phyloP scores from a whole-genome alignment of 306 rosid species.

The Citrullus amarus region DNA sequence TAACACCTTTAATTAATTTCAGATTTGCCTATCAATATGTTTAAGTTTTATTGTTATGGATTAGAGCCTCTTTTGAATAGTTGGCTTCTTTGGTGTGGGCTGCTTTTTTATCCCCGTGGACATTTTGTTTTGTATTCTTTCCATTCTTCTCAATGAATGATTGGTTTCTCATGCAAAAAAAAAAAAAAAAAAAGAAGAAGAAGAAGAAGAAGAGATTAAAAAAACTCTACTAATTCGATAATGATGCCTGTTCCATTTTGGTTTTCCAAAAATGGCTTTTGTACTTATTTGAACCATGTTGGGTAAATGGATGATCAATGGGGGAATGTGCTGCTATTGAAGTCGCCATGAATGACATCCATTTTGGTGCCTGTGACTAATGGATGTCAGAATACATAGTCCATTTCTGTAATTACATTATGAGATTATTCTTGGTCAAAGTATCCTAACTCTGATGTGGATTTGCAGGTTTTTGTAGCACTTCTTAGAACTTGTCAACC shows the following conservation, averaged over 20 bases:
- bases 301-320: background rate
- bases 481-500: slow-evolving; percentile 99
- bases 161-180: too few relatives aligned
- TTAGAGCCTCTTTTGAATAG: background rate
- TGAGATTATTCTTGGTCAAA: slow-evolving; percentile 1
- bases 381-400: background rate
- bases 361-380: background rate
- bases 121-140: background rate
- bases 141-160: background rate
- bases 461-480: slow-evolving; percentile 91
- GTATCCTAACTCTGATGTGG: slow-evolving; percentile 17
- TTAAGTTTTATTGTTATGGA: background rate
- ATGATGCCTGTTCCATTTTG: background rate
- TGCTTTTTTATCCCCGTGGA: background rate
- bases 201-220: too few relatives aligned
- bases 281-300: background rate
- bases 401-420: background rate
- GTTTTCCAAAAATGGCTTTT: background rate
- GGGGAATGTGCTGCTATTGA: background rate
- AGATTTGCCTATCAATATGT: too few relatives aligned
- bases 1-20: too few relatives aligned
- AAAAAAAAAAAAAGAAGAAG: too few relatives aligned
- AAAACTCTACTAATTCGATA: background rate
- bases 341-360: background rate
- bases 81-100: background rate